Evolutionary conservation across 495 filamentous ascomycete genomes (phyloP), one percentile per base, ranked within the genome.

Genomic region (Bathelium albidoporum): DNA sequence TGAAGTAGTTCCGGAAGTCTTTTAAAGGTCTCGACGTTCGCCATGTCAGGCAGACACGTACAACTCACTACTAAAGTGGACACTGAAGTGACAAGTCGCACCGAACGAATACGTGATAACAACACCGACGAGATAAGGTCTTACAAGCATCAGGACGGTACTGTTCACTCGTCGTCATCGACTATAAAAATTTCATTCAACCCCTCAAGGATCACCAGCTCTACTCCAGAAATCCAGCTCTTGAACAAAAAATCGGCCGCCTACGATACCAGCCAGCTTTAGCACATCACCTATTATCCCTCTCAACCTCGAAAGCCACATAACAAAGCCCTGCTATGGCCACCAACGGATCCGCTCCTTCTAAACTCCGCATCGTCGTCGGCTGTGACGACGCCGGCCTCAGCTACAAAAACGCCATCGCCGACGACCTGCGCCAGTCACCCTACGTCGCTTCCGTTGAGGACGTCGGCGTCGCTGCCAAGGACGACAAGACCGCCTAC

Each of bases 401-500:
- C 70, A 77, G 76, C 69, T 92, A 92, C 81, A 92, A 91, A 75
- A 82, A 84, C 73, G 85, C 85, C 68, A 85, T 95, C 79, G 90
- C 87, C 72, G 78, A 79, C 32, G 82, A 86, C 72, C 84, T 95
- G 62, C 79, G 85, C 63, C 78, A 81, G 43, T 80, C 86, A 76
- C 80, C 85, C 1, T 82, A 83, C 61, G 88, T 95, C 70, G 77
- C 76, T 45, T 83, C 81, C 66, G 80, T 95, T 55, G 77, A 80
- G 63, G 89, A 94, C 68, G 82, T 87, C 59, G 85, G 85, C 43
- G 88, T 90, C 64, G 78, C 83, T 69, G 78, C 80, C 31, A 67
- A 80, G 49, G 73, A 78, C 58, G 89, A 93, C 81, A 90, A 89
- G 73, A 93, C 88, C 11, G 87, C 89, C 44, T 95, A 95, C 73